Conservation (phyloP, 768 basidiomycete genomes). For the Nidularia pulvinata region DNA sequence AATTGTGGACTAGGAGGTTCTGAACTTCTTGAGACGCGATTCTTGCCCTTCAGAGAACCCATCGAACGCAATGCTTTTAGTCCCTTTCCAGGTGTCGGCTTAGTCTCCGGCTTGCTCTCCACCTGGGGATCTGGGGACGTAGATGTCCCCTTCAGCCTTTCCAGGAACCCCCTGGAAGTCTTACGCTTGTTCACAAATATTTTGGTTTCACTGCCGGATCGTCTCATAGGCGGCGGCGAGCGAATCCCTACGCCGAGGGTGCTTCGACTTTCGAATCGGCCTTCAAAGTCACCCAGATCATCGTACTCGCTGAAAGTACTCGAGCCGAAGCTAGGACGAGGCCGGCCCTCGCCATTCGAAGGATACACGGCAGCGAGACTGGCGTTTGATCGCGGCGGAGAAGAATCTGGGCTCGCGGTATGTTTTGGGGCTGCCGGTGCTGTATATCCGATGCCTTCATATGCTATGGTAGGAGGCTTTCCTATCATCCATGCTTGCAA, state of each 20-base stretch:
- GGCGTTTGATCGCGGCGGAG: conserved; percentile 23
- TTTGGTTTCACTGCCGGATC: conserved; percentile 30
- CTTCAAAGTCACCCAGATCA: conserved; percentile 85
- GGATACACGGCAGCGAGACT: conserved; percentile 28
- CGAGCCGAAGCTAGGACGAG: conserved; percentile 73
- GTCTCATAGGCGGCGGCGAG: conserved; percentile 13
- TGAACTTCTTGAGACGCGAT: conserved; percentile 26
- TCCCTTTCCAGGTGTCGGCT: conserved; percentile 42
- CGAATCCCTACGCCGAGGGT: conserved; percentile 53
- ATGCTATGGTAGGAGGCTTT: conserved; percentile 86
- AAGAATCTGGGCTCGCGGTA: conserved; percentile 10
- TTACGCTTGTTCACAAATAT: conserved; percentile 44
- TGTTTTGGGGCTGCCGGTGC: conserved; percentile 29
- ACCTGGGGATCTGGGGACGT: conserved; percentile 36
- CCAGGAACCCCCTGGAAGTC: conserved; percentile 67
- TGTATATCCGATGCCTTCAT: conserved; percentile 85
- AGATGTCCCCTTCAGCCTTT: conserved; percentile 53
- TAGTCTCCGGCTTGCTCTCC: conserved; percentile 39
- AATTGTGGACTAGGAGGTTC: conserved; percentile 48
- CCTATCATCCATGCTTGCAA: conserved; percentile 97
- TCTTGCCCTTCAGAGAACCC: conserved; percentile 72
- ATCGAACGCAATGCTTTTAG: conserved; percentile 80
- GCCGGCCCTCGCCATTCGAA: conserved; percentile 32
- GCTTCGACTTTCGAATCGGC: conserved; percentile 81
- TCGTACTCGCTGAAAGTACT: conserved; percentile 86